Conservation (phyloP, 768 basidiomycete genomes). For the Leucogyrophana mollusca region DNA sequence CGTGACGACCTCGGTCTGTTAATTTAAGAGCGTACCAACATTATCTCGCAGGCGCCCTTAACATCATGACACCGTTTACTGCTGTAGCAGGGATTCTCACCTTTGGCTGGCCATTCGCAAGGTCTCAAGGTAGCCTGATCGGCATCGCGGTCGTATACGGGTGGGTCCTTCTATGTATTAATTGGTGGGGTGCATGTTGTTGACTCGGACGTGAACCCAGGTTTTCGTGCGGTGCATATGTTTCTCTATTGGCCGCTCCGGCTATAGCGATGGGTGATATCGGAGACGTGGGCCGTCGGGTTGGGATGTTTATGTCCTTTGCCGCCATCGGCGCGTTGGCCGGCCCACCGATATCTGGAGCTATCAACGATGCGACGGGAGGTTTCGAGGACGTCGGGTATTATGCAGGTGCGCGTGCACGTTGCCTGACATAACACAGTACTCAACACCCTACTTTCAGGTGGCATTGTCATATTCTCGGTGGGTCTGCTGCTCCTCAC, state of each 20-base stretch:
- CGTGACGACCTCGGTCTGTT: constrained; percentile 2
- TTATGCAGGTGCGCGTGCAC: constrained; percentile 38
- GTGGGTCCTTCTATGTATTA: constrained; percentile 34
- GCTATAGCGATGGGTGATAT: constrained; percentile 59
- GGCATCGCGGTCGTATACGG: constrained; percentile 63
- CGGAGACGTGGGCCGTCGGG: constrained; percentile 60
- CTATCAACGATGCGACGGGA: constrained; percentile 53
- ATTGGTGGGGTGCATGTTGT: too few relatives aligned
- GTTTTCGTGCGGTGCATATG: constrained; percentile 61
- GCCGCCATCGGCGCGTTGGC: constrained; percentile 60
- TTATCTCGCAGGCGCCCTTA: constrained; percentile 69
- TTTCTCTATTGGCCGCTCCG: constrained; percentile 54
- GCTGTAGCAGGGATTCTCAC: constrained; percentile 55
- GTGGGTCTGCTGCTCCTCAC: constrained; percentile 40
- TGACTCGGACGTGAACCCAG: too few relatives aligned
- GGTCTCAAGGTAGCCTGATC: constrained; percentile 42
- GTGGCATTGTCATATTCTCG: constrained; percentile 39
- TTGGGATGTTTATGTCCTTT: constrained; percentile 64
- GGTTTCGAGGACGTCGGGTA: constrained; percentile 36
- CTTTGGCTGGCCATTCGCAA: constrained; percentile 69
- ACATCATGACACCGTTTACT: constrained; percentile 66
- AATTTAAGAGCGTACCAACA: too few relatives aligned
- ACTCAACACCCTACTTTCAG: constrained; percentile 12
- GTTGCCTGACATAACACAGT: not conserved
- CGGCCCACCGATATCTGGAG: constrained; percentile 75